Evolutionary conservation across 1,284 basidiomycete genomes (phyloP), one percentile per base, ranked within the genome.

Genomic region (Ustilago hordei): DNA sequence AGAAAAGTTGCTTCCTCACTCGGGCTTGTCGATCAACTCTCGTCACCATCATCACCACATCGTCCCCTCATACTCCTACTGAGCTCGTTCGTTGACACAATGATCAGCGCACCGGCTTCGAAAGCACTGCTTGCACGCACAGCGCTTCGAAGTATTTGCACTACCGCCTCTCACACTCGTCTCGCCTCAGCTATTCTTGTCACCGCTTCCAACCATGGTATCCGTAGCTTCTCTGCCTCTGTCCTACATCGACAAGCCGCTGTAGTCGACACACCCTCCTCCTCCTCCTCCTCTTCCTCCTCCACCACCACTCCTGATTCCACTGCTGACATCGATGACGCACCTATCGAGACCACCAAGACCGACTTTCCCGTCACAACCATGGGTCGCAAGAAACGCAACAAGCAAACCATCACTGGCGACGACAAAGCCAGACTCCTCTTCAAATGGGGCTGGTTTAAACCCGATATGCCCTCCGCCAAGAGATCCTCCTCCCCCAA

Each of bases 381-480:
- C 15, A n/a, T 13, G 13, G 48, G 48, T 8, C 48, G 65, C 47
- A 48, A 63, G 36, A 67, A 65, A 34, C 57, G 34, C 60, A 64
- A 31, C 28, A 47, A 19, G 6, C 13, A 61, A 31, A 31, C 56
- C 55, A 50, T 35, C 59, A 65, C 67, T 43, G 53, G 59, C 8
- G 34, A 56, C 19, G 60, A 72, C 60, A 72, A 72, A 41, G 60
- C 60, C 62, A 65, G 60, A 31, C 55, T 54, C 15, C 59, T 78
- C 3, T 41, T 64, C 64, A 78, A 74, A 55, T 78, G 70, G 70
- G 63, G 54, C 34, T 78, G 70, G 70, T 67, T 73, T 52, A 66
- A 69, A 15, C 31, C 36, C 1, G 41, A 19, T 23, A n/a, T 59
- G 17, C 38, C 36, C 39, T 23, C 63, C 19, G 7, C 19, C 35